Percentiles rank a stretch among this genome's conserved stretches.
phyloP scores from a whole-genome alignment of 768 basidiomycete genomes.

The Lactarius deliciosus region DNA sequence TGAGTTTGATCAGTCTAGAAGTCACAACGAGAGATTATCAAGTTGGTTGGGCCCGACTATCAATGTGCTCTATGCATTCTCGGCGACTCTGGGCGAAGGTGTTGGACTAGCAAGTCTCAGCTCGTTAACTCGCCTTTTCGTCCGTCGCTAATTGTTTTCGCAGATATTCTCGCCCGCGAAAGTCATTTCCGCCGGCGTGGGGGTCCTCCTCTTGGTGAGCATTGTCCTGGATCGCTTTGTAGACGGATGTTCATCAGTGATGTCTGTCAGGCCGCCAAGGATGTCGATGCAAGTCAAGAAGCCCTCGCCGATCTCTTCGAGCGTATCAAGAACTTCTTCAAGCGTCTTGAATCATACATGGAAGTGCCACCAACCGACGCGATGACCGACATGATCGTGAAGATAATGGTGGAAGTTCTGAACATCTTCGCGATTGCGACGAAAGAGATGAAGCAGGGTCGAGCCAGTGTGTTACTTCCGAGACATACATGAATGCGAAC shows the following conservation, averaged over 20 bases:
- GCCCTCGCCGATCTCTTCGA: background rate
- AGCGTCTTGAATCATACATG: background rate
- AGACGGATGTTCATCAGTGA: background rate
- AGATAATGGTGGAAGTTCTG: too few relatives aligned
- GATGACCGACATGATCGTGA: too few relatives aligned
- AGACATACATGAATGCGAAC: background rate
- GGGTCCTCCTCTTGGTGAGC: background rate
- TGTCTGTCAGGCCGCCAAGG: background rate
- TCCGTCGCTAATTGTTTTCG: background rate
- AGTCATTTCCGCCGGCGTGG: too few relatives aligned
- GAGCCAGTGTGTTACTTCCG: background rate
- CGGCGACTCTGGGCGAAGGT: background rate
- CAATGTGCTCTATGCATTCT: background rate
- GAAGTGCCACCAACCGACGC: background rate
- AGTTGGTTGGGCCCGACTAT: background rate
- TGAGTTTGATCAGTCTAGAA: background rate
- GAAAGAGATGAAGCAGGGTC: background rate
- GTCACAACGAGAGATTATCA: background rate
- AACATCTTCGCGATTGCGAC: too few relatives aligned
- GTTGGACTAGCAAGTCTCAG: background rate
- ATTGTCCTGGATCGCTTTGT: background rate
- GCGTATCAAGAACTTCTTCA: background rate
- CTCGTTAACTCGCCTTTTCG: background rate
- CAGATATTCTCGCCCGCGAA: background rate
- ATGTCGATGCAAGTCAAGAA: background rate